phyloP scores from a whole-genome alignment of 2,329 filamentous ascomycete species.

The Fusarium nanum region DNA sequence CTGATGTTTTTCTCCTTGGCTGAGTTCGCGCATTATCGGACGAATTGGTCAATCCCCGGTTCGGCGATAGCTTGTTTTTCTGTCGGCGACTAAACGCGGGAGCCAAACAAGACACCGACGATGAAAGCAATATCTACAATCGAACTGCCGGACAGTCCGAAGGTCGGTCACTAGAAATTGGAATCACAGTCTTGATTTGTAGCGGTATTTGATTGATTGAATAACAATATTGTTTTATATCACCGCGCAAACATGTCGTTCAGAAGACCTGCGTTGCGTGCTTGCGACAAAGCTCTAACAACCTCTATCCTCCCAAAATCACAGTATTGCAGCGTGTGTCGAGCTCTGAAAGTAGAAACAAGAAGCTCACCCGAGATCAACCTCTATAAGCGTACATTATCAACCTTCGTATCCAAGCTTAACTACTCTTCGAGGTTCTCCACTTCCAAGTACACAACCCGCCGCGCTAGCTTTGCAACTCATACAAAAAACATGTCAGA shows the following conservation, averaged over 20 bases:
- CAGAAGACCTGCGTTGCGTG: background rate
- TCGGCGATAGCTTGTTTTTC: background rate
- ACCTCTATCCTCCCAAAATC: background rate
- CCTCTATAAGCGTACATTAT: background rate
- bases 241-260: background rate
- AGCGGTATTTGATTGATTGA: background rate
- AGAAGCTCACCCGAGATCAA: background rate
- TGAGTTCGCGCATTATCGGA: too few species aligned
- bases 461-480: background rate
- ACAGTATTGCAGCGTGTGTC: background rate
- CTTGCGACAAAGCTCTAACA: background rate
- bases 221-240: background rate
- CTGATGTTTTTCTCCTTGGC: too few species aligned
- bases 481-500: background rate
- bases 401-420: background rate
- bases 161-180: constrained; percentile 2
- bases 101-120: constrained; percentile 14
- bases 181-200: fast-evolving
- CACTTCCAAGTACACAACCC: background rate
- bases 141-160: background rate
- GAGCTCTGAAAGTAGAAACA: background rate
- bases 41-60: background rate
- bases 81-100: constrained; percentile 9
- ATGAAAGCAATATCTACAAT: background rate
- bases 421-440: fast-evolving